phyloP scores from a whole-genome alignment of 495 filamentous ascomycete species.

The Xylaria longipes region DNA sequence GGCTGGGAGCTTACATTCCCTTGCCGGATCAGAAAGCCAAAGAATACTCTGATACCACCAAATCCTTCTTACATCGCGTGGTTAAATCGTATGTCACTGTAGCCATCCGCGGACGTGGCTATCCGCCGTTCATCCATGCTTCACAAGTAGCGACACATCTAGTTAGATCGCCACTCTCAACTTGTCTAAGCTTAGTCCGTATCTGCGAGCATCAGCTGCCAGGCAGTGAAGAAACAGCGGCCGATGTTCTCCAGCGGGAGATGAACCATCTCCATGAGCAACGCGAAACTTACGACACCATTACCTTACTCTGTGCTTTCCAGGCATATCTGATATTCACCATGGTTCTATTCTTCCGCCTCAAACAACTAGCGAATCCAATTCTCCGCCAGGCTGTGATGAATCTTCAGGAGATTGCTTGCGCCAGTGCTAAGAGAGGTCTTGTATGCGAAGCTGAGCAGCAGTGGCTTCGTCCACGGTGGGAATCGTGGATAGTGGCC shows the following conservation, averaged over 20 bases:
- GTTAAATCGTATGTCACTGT: slow-evolving; percentile 51
- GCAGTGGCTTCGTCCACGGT: slow-evolving; percentile 45
- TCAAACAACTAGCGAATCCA: slow-evolving; percentile 32
- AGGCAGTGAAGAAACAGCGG: slow-evolving; percentile 45
- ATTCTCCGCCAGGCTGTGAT: slow-evolving; percentile 52
- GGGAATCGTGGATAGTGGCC: slow-evolving; percentile 58
- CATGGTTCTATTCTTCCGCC: slow-evolving; percentile 51
- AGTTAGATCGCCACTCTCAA: slow-evolving; percentile 44
- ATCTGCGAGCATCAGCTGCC: slow-evolving; percentile 49
- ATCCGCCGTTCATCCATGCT: slow-evolving; percentile 52
- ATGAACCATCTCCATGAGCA: slow-evolving; percentile 47
- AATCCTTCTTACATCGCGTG: slow-evolving; percentile 48
- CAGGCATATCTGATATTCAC: slow-evolving; percentile 58
- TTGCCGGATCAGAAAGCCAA: slow-evolving; percentile 48
- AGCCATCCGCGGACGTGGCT: slow-evolving; percentile 45
- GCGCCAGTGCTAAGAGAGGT: slow-evolving; percentile 42
- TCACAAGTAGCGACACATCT: slow-evolving; percentile 36
- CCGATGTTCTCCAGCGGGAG: slow-evolving; percentile 46
- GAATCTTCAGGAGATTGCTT: slow-evolving; percentile 54
- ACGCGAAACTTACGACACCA: slow-evolving; percentile 43
- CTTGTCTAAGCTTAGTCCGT: slow-evolving; percentile 52
- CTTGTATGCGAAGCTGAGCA: slow-evolving; percentile 52
- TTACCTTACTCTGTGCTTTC: slow-evolving; percentile 50
- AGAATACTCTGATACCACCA: slow-evolving; percentile 43
- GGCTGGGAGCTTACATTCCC: slow-evolving; percentile 53